Percentiles rank a stretch among this genome's conserved stretches.
Conservation (phyloP, 169 alveolate genomes). For the Cryptosporidium ryanae region DNA sequence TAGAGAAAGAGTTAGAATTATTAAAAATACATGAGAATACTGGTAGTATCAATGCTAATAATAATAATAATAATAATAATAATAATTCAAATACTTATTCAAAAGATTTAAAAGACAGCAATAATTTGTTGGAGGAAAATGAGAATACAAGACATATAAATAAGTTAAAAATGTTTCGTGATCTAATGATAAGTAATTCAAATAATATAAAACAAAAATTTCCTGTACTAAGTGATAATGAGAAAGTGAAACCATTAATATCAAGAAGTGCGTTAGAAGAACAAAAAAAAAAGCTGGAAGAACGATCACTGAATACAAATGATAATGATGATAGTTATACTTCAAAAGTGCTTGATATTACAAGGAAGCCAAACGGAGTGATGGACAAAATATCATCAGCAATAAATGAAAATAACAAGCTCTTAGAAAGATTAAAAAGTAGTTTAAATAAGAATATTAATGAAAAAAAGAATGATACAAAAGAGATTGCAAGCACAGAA, state of each 20-base stretch:
- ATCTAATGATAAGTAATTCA: slow-evolving; percentile 14
- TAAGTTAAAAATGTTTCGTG: slow-evolving; percentile 16
- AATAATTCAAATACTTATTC: slow-evolving; percentile 5
- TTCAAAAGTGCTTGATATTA: slow-evolving; percentile 46
- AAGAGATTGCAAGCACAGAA: background rate
- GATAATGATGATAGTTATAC: slow-evolving; percentile 8
- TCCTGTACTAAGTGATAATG: background rate
- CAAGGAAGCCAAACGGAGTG: slow-evolving; percentile 58
- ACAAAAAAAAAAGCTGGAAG: slow-evolving; percentile 18
- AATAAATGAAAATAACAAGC: slow-evolving; percentile 41
- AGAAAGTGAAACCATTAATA: slow-evolving; percentile 39
- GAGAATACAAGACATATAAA: background rate
- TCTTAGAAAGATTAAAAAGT: slow-evolving; percentile 49
- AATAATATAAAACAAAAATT: background rate
- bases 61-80: background rate
- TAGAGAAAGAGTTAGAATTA: slow-evolving; percentile 52
- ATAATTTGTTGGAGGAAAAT: background rate
- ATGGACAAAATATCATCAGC: slow-evolving; percentile 52
- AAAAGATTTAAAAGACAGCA: background rate
- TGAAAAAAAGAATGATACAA: background rate
- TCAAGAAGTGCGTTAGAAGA: slow-evolving; percentile 67
- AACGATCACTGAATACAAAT: background rate
- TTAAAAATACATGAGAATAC: slow-evolving; percentile 35
- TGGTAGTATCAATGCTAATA: background rate
- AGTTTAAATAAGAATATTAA: slow-evolving; percentile 23